These are phyloP conservation scores for Panicum miliaceum DNA, from an alignment of 176 grass and related monocot genomes.

Conservation along the genomic window DNA sequence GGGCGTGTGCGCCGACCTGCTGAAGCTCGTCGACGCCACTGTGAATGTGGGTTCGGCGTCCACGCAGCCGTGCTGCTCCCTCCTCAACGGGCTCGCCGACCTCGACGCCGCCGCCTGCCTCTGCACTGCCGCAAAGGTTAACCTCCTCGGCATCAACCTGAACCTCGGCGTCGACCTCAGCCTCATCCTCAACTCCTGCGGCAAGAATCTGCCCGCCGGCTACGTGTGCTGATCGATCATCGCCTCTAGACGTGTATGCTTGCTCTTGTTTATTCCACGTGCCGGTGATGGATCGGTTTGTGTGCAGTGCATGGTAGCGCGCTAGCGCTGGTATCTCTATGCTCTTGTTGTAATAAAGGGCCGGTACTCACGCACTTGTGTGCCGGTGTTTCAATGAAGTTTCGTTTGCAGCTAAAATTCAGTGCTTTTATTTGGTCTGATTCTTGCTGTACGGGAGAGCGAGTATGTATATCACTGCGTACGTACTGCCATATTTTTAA, in stretches of 20 bases:
- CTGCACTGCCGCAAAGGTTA: constrained; percentile 73
- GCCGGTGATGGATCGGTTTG: too few species aligned
- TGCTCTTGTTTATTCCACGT: not conserved
- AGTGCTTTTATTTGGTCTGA: too few species aligned
- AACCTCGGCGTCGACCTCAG: constrained; percentile 55
- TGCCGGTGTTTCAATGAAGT: too few species aligned
- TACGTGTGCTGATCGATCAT: constrained; percentile 29
- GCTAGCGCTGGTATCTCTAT: too few species aligned
- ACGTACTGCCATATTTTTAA: too few species aligned
- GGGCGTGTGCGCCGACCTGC: constrained; percentile 53
- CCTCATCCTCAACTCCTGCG: constrained; percentile 63
- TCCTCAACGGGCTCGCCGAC: constrained; percentile 75
- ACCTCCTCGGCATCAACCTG: constrained; percentile 48
- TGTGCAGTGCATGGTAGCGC: not conserved
- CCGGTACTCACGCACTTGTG: too few species aligned
- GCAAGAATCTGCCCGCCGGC: constrained; percentile 41
- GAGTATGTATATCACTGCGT: too few species aligned
- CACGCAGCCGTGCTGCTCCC: constrained; percentile 61
- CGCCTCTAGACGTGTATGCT: not conserved
- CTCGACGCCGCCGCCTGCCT: constrained; percentile 76
- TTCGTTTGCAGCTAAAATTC: too few species aligned
- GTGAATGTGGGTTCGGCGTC: constrained; percentile 23
- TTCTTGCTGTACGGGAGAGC: too few species aligned
- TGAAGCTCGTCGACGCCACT: constrained; percentile 44
- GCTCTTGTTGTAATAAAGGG: too few species aligned